These are phyloP conservation scores for Trifolium dubium DNA, from an alignment of 306 rosid genomes.

Conservation along the genomic window DNA sequence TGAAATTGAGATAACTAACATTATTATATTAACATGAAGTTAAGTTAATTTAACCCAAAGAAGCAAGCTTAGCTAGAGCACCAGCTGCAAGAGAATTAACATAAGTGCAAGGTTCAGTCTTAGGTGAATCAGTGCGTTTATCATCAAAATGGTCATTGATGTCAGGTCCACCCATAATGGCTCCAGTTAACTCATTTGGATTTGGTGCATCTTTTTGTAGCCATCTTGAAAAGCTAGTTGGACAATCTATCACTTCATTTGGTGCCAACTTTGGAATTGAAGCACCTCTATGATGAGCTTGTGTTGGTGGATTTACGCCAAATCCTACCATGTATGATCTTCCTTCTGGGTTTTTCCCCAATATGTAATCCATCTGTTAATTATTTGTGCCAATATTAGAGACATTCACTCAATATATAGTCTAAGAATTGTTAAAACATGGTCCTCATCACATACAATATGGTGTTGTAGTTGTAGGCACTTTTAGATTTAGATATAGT, in stretches of 20 bases:
- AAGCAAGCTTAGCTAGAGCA: constrained; percentile 73
- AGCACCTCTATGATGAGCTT: constrained; percentile 91
- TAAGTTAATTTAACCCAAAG: constrained; percentile 14
- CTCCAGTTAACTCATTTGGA: constrained; percentile 84
- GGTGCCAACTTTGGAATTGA: constrained; percentile 53
- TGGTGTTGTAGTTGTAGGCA: background rate
- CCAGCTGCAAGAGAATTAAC: constrained; percentile 80
- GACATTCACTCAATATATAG: background rate
- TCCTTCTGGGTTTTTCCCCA: constrained; percentile 71
- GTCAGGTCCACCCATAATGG: constrained; percentile 90
- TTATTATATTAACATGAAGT: background rate
- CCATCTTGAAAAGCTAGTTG: constrained; percentile 61
- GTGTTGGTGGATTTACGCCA: constrained; percentile 70
- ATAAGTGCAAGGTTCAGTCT: constrained; percentile 89
- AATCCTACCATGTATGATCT: constrained; percentile 91
- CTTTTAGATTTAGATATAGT: no score
- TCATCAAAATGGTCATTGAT: constrained; percentile 62
- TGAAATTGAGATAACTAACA: background rate
- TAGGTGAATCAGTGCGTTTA: constrained; percentile 65
- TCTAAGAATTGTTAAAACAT: background rate
- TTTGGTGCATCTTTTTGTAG: constrained; percentile 57
- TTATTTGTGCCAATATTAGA: constrained; percentile 3
- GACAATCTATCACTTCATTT: constrained; percentile 39
- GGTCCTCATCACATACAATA: no score
- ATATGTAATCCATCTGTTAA: constrained; percentile 70